phyloP scores from a whole-genome alignment of 768 basidiomycete genomes.

The Mycena kentingensis region DNA sequence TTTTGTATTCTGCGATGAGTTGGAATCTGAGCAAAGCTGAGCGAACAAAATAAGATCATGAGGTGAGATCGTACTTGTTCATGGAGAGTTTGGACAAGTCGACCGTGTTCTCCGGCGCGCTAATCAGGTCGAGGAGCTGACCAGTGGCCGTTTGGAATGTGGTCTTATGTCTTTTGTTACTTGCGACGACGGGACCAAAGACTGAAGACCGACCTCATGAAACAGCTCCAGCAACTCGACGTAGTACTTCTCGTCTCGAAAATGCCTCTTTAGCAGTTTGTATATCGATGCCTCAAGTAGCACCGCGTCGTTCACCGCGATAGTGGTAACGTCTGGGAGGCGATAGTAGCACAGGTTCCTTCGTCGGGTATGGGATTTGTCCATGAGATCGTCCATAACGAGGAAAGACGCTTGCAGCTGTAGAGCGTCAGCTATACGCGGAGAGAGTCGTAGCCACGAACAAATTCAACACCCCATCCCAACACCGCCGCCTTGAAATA shows the following conservation, averaged over 20 bases:
- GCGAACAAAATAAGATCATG: neutral
- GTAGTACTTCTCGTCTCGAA: slow-evolving; percentile 79
- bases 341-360: slow-evolving; percentile 96
- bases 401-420: slow-evolving; percentile 98
- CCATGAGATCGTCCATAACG: slow-evolving; percentile 97
- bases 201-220: no score
- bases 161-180: no score
- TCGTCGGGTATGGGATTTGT: slow-evolving; percentile 86
- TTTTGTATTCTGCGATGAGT: slow-evolving; percentile 95
- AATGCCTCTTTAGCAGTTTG: slow-evolving; percentile 82
- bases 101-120: slow-evolving; percentile 86
- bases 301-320: slow-evolving; percentile 95
- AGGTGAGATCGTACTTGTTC: neutral
- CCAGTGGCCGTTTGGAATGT: slow-evolving; percentile 94
- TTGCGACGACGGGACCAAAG: no score
- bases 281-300: slow-evolving; percentile 96
- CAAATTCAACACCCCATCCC: slow-evolving; percentile 96
- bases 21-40: slow-evolving; percentile 58
- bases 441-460: slow-evolving; percentile 44
- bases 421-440: neutral
- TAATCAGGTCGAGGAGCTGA: slow-evolving; percentile 93
- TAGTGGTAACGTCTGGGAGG: slow-evolving; percentile 61
- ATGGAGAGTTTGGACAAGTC: slow-evolving; percentile 61
- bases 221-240: no score
- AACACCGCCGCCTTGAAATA: slow-evolving; percentile 86